Conservation (phyloP, 495 filamentous ascomycete genomes). For the Penicillium longicatenatum region DNA sequence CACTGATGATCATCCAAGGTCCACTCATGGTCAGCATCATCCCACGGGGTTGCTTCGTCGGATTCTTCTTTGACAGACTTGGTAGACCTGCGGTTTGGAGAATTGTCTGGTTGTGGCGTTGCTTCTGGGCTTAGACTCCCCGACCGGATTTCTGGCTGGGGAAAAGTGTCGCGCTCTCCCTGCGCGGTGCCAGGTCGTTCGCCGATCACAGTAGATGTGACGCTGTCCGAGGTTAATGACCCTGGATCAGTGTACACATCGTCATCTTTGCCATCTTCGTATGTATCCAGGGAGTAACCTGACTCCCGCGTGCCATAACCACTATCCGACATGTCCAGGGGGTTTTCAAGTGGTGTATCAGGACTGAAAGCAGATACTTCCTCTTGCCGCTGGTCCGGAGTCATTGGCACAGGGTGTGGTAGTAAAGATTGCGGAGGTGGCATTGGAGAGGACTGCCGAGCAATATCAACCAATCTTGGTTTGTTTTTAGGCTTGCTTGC, state of each 20-base stretch:
- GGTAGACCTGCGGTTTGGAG: constrained; percentile 31
- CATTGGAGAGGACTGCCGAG: constrained; percentile 40
- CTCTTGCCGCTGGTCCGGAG: constrained; percentile 42
- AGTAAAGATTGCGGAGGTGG: constrained; percentile 19
- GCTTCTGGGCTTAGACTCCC: constrained; percentile 30
- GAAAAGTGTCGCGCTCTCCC: constrained; percentile 19
- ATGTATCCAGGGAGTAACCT: constrained; percentile 30
- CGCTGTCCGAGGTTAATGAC: constrained; percentile 35
- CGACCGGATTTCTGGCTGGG: constrained; percentile 29
- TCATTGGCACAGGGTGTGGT: constrained; percentile 33
- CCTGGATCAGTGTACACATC: constrained; percentile 32
- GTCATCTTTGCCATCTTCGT: constrained; percentile 30
- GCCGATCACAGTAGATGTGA: constrained; percentile 31
- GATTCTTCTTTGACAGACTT: constrained; percentile 33
- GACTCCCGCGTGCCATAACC: constrained; percentile 40
- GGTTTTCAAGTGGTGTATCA: constrained; percentile 46
- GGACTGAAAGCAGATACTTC: constrained; percentile 51
- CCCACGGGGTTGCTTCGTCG: constrained; percentile 37
- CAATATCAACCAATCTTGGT: constrained; percentile 40
- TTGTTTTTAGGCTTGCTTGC: constrained; percentile 41
- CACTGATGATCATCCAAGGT: constrained; percentile 49
- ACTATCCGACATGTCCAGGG: constrained; percentile 42
- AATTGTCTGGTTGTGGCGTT: constrained; percentile 19
- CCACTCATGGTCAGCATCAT: constrained; percentile 39
- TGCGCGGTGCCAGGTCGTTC: constrained; percentile 27